A percentile compares a stretch with the other conserved stretches of the same genome.
Conservation (phyloP, 495 filamentous ascomycete species). For the Aspergillus carlsbadensis region DNA sequence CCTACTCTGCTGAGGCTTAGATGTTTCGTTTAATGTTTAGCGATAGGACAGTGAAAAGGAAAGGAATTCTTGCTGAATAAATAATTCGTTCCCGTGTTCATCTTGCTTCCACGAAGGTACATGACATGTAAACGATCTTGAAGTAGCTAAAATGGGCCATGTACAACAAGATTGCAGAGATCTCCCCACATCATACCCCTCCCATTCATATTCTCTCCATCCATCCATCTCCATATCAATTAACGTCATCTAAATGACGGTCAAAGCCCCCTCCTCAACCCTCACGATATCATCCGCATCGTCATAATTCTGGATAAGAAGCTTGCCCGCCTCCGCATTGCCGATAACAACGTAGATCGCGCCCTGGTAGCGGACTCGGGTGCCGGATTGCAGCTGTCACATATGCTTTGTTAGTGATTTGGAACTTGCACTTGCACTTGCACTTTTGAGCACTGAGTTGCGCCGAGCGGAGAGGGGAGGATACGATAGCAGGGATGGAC, state of each 20-base stretch:
- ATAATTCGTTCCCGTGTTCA: slow-evolving; percentile 6
- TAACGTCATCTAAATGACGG: background rate
- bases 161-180: too few relatives aligned
- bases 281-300: background rate
- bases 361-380: slow-evolving; percentile 3
- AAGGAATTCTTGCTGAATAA: slow-evolving; percentile 9
- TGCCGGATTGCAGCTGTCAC: background rate
- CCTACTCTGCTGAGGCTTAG: slow-evolving; percentile 65
- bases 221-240: background rate
- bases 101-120: background rate
- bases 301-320: slow-evolving; percentile 3
- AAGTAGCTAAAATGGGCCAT: too few relatives aligned
- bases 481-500: background rate
- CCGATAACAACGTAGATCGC: slow-evolving; percentile 2
- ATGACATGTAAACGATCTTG: too few relatives aligned
- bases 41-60: slow-evolving; percentile 13
- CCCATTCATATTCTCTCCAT: too few relatives aligned
- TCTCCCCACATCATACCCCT: too few relatives aligned
- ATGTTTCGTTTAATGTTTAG: slow-evolving; percentile 18
- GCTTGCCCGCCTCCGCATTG: background rate
- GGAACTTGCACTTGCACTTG: too few relatives aligned
- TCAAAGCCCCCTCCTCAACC: background rate
- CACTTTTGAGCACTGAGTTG: background rate
- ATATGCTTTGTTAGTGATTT: background rate
- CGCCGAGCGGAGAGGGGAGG: background rate